A percentile compares a stretch with the other conserved stretches of the same genome.
phyloP scores from a whole-genome alignment of 352 stramenopile genomes.

The Peronosclerospora sorghi region DNA sequence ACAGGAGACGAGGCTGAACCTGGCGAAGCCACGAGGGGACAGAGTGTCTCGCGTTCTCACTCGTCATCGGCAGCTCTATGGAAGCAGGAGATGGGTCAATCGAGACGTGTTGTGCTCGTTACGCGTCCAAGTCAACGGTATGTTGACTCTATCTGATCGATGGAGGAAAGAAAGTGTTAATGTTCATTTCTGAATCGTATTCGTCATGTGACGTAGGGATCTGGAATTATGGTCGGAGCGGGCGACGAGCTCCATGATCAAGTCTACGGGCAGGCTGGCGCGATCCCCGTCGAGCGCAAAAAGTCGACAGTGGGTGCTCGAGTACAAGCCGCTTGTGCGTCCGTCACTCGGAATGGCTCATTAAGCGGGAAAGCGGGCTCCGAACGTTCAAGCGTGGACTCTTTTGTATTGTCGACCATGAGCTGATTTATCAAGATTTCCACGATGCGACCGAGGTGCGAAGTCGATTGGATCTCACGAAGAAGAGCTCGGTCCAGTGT shows the following conservation, averaged over 20 bases:
- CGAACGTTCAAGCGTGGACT: constrained; percentile 79
- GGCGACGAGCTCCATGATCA: constrained; percentile 63
- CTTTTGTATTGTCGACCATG: constrained; percentile 79
- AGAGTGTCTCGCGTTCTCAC: constrained; percentile 2
- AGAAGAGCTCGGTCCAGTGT: constrained; percentile 50
- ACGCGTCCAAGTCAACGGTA: constrained; percentile 61
- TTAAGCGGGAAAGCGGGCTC: constrained; percentile 70
- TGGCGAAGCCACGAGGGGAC: neutral
- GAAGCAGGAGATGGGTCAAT: constrained; percentile 18
- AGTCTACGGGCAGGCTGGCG: constrained; percentile 33
- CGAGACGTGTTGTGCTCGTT: constrained; percentile 53
- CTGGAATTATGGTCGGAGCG: constrained; percentile 77
- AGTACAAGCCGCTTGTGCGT: constrained; percentile 77
- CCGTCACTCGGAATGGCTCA: constrained; percentile 81
- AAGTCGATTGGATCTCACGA: constrained; percentile 56
- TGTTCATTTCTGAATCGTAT: too few relatives aligned
- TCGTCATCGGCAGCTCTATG: neutral
- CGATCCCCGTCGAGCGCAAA: constrained; percentile 38
- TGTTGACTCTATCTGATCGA: constrained; percentile 3
- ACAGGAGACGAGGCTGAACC: constrained; percentile 3
- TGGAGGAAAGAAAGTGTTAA: too few relatives aligned
- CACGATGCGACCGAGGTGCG: constrained; percentile 70
- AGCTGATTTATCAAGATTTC: constrained; percentile 79
- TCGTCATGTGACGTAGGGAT: constrained; percentile 25
- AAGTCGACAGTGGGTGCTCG: constrained; percentile 55